These are phyloP conservation scores for Teunomyces tritomae DNA, from an alignment of 805 yeast species.

Conservation along the genomic window DNA sequence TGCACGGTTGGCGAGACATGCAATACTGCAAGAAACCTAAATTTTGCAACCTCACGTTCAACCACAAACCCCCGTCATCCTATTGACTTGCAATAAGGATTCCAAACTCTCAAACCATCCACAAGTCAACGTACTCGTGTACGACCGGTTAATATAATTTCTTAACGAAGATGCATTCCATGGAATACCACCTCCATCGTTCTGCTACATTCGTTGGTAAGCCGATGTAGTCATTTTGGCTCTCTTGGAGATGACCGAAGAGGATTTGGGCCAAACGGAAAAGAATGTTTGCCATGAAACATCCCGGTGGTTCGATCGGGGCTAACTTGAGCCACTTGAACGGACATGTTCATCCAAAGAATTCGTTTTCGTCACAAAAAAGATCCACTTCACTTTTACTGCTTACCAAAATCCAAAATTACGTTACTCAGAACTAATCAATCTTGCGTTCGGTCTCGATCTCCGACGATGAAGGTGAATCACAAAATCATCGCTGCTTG, in stretches of 20 bases:
- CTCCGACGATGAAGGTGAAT: slow-evolving; percentile 21
- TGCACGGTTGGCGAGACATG: no score
- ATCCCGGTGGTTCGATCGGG: slow-evolving; percentile 94
- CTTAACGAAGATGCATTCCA: slow-evolving; percentile 62
- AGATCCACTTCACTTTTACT: slow-evolving; percentile 12
- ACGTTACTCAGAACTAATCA: slow-evolving; percentile 1
- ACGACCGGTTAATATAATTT: slow-evolving; percentile 58
- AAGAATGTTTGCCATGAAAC: slow-evolving; percentile 62
- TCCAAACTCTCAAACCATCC: slow-evolving; percentile 54
- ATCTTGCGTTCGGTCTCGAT: slow-evolving; percentile 12
- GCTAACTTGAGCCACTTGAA: slow-evolving; percentile 37
- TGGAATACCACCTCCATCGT: slow-evolving; percentile 84
- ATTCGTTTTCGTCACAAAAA: slow-evolving; percentile 12
- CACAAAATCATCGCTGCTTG: neutral
- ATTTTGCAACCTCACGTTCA: slow-evolving; percentile 60
- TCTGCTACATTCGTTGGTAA: slow-evolving; percentile 73
- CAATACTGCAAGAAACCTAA: no score
- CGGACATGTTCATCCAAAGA: slow-evolving; percentile 16
- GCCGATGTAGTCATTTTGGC: slow-evolving; percentile 81
- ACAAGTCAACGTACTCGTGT: slow-evolving; percentile 50
- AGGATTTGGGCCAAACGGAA: slow-evolving; percentile 54
- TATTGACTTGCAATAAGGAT: slow-evolving; percentile 61
- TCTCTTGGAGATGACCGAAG: slow-evolving; percentile 61
- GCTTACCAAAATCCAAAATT: slow-evolving; percentile 8
- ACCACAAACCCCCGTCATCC: slow-evolving; percentile 48